Percentiles rank a stretch among this genome's conserved stretches.
These are phyloP conservation scores for Sicyos baderoa DNA, from an alignment of 306 rosid genomes.

Conservation along the genomic window DNA sequence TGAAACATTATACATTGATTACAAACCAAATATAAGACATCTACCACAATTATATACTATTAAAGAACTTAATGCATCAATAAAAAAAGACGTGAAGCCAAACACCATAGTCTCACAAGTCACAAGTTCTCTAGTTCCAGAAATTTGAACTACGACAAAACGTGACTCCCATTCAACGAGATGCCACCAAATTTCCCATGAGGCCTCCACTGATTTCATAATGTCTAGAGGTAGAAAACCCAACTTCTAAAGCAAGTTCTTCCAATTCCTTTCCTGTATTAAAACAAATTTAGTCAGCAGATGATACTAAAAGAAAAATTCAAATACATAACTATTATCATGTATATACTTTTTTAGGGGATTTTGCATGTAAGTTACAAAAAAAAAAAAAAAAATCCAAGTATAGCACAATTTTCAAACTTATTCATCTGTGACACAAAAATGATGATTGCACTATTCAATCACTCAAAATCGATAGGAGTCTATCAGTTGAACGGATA, in stretches of 20 bases:
- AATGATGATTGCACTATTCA: no score
- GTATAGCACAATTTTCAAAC: no score
- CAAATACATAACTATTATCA: neutral
- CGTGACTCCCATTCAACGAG: conserved; percentile 26
- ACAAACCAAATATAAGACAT: neutral
- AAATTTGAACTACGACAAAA: neutral
- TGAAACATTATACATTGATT: neutral
- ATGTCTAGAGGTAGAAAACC: conserved; percentile 60
- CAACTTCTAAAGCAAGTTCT: conserved; percentile 66
- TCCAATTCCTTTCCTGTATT: conserved; percentile 75
- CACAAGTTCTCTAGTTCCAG: neutral
- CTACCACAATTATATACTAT: neutral
- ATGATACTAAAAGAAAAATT: neutral
- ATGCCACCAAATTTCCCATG: conserved; percentile 85
- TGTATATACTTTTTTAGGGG: no score
- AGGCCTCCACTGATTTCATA: conserved; percentile 82
- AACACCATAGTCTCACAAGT: conserved; percentile 1
- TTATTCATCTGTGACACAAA: no score
- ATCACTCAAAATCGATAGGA: no score
- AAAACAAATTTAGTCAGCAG: conserved; percentile 21
- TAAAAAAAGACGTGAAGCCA: neutral
- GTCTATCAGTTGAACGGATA: no score
- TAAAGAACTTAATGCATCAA: neutral
- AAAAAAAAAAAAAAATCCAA: no score
- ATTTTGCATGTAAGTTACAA: no score